Evolutionary conservation across 1,139 yeast species (phyloP).

Genomic region (Wickerhamomyces sp.): DNA sequence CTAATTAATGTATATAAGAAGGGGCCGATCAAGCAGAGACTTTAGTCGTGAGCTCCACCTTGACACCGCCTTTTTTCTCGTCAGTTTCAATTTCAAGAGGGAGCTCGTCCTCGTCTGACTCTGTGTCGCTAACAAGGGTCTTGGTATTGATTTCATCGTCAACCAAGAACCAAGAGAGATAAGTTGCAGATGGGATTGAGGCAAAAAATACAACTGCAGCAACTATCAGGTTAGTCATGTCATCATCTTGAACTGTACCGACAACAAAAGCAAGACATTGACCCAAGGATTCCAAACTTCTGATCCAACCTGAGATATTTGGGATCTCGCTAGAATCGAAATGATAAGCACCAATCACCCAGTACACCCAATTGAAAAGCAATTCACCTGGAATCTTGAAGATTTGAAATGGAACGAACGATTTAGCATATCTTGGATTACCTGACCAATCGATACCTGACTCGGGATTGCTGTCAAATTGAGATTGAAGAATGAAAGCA

Average conservation of each 20-base stretch:
- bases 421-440: constrained; percentile 14
- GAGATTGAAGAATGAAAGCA: constrained; percentile 18
- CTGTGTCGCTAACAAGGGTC: too few relatives aligned
- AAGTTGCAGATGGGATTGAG: constrained; percentile 21
- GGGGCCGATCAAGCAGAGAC: too few relatives aligned
- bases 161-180: constrained; percentile 12
- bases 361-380: constrained; percentile 24
- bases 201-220: constrained; percentile 22
- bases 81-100: too few relatives aligned
- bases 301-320: constrained; percentile 16
- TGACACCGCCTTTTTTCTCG: too few relatives aligned
- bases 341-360: constrained; percentile 23
- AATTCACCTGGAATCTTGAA: constrained; percentile 22
- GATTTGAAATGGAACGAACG: constrained; percentile 22
- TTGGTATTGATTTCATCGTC: background rate
- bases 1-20: too few relatives aligned
- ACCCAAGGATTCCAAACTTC: constrained; percentile 20
- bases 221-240: constrained; percentile 22
- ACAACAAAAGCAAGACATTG: constrained; percentile 20
- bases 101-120: too few relatives aligned
- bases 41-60: too few relatives aligned
- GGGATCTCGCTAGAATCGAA: constrained; percentile 11
- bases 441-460: constrained; percentile 22
- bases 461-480: constrained; percentile 14
- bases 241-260: constrained; percentile 21